Evolutionary conservation across 1,139 yeast species (phyloP).

Genomic region (Suhomyces atakaporum): DNA sequence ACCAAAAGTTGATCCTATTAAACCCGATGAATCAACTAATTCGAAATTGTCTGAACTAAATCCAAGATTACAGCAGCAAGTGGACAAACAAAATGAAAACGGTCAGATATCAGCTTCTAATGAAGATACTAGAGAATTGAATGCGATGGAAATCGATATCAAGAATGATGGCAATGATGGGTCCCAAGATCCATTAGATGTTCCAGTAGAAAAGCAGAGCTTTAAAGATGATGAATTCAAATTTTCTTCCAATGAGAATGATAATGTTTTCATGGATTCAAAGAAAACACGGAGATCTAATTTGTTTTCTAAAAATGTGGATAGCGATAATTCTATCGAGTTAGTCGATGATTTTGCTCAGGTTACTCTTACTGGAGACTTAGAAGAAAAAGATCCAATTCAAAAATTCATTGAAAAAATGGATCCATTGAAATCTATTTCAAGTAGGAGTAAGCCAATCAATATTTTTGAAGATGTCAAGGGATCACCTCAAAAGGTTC

Average conservation of each 20-base stretch:
- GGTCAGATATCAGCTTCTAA: too few relatives aligned
- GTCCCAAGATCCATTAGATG: too few relatives aligned
- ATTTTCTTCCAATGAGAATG: neutral
- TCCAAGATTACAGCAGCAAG: too few relatives aligned
- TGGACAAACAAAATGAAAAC: too few relatives aligned
- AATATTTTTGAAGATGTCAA: slow-evolving; percentile 40
- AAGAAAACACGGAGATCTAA: slow-evolving; percentile 14
- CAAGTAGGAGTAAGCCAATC: slow-evolving; percentile 38
- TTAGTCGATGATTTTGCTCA: slow-evolving; percentile 42
- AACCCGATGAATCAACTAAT: slow-evolving; percentile 5
- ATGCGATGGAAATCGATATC: neutral
- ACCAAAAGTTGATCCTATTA: slow-evolving; percentile 3
- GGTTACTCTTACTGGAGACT: slow-evolving; percentile 33
- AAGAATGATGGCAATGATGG: neutral
- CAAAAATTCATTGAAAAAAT: slow-evolving; percentile 42
- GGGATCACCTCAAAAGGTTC: slow-evolving; percentile 39
- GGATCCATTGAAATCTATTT: slow-evolving; percentile 42
- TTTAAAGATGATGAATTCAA: neutral
- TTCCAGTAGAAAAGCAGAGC: too few relatives aligned
- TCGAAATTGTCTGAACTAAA: neutral
- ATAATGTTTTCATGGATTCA: slow-evolving; percentile 16
- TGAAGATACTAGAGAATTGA: too few relatives aligned
- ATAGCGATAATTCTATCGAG: slow-evolving; percentile 25
- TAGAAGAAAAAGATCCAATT: slow-evolving; percentile 21
- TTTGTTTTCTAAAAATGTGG: slow-evolving; percentile 20